Percentiles rank a stretch among this genome's conserved stretches.
Conservation (phyloP, 208 protist species). For the Balamuthia mandrillaris region DNA sequence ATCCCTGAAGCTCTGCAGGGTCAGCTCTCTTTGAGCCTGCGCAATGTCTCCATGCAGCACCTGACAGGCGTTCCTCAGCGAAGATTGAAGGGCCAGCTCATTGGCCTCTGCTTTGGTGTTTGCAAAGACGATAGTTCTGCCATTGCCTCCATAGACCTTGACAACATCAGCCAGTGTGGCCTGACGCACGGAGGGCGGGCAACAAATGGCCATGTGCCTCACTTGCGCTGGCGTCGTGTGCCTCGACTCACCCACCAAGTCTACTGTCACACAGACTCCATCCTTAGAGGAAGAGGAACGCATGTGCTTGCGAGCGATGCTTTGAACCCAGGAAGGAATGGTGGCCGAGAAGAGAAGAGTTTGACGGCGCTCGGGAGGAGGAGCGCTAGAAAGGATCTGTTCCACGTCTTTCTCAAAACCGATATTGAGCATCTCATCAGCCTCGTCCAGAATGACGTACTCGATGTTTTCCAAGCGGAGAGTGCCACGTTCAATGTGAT, state of each 20-base stretch:
- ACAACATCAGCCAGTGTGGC: conserved; percentile 1
- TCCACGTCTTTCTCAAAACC: conserved; percentile 26
- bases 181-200: background rate
- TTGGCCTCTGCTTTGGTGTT: conserved; percentile 42
- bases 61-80: background rate
- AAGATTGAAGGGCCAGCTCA: conserved; percentile 21
- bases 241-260: conserved; percentile 16
- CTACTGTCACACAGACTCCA: background rate
- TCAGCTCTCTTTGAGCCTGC: conserved; percentile 20
- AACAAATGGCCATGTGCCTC: conserved; percentile 32
- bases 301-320: conserved; percentile 28
- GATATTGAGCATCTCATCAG: conserved; percentile 46
- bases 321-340: conserved; percentile 76
- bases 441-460: conserved; percentile 40
- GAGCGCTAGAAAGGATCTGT: background rate
- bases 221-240: background rate
- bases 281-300: too few relatives aligned
- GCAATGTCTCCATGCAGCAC: conserved; percentile 39
- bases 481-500: background rate
- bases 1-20: conserved; percentile 31
- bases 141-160: conserved; percentile 25
- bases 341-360: conserved; percentile 87
- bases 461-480: background rate
- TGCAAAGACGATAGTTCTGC: conserved; percentile 27
- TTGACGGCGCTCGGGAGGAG: conserved; percentile 68